A percentile compares a stretch with the other conserved stretches of the same genome.
These are phyloP conservation scores for Coemansia sp. DNA, from an alignment of 192 early-diverging fungal genomes.

Conservation along the genomic window DNA sequence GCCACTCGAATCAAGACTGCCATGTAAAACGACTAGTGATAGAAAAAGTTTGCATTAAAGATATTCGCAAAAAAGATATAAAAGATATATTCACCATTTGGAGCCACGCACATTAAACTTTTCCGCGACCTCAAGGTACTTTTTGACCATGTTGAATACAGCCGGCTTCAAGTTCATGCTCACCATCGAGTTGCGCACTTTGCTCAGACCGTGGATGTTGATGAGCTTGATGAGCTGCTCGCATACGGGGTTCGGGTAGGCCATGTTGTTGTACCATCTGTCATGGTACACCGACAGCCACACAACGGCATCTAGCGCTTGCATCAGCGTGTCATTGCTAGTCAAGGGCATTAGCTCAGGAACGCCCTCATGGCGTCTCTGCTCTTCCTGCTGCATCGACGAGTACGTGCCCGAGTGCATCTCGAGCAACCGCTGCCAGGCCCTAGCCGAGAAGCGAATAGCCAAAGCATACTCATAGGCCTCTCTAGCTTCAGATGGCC, in stretches of 20 bases:
- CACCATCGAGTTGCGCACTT: slow-evolving; percentile 87
- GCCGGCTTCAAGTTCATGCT: slow-evolving; percentile 83
- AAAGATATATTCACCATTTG: slow-evolving; percentile 53
- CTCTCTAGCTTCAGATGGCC: slow-evolving; percentile 88
- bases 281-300: slow-evolving; percentile 85
- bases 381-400: slow-evolving; percentile 60
- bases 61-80: neutral
- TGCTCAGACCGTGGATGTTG: slow-evolving; percentile 81
- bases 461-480: slow-evolving; percentile 85
- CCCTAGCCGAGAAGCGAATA: slow-evolving; percentile 89
- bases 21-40: slow-evolving; percentile 3
- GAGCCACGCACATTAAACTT: slow-evolving; percentile 71
- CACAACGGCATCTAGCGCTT: slow-evolving; percentile 76
- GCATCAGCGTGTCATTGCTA: slow-evolving; percentile 65
- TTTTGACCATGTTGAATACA: slow-evolving; percentile 73
- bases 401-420: slow-evolving; percentile 63
- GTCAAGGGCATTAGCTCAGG: slow-evolving; percentile 13
- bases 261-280: slow-evolving; percentile 88
- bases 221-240: slow-evolving; percentile 83
- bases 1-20: slow-evolving; percentile 13
- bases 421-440: slow-evolving; percentile 84
- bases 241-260: slow-evolving; percentile 88
- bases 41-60: neutral
- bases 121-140: slow-evolving; percentile 68
- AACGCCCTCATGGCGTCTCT: slow-evolving; percentile 25